Percentiles rank a stretch among this genome's conserved stretches.
Conservation (phyloP, 257 asterid genomes). For the Solanum phureja region DNA sequence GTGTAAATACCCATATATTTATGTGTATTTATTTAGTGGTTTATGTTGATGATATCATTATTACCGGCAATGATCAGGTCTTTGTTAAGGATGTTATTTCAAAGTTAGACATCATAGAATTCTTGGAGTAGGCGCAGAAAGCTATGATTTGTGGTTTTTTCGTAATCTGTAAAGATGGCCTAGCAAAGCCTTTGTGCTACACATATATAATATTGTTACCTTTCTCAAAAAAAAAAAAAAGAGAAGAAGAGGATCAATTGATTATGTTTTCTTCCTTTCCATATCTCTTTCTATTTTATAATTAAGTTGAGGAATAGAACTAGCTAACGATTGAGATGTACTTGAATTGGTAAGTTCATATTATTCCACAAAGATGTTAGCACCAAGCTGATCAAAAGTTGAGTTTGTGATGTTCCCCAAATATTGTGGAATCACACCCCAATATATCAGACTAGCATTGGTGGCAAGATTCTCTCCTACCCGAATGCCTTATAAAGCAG, state of each 20-base stretch:
- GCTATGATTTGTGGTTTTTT: not conserved
- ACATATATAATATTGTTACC: not conserved
- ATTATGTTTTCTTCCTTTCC: not conserved
- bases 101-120: not conserved
- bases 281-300: not conserved
- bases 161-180: not conserved
- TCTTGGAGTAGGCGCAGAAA: not conserved
- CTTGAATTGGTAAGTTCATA: not conserved
- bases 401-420: not conserved
- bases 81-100: not conserved
- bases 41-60: not conserved
- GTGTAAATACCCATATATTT: not conserved
- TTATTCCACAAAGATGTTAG: not conserved
- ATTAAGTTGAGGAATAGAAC: not conserved
- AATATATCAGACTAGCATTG: not conserved
- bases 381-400: not conserved
- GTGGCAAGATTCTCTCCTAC: not conserved
- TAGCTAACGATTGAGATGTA: not conserved
- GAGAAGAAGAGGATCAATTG: not conserved
- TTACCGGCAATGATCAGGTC: not conserved
- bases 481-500: not conserved
- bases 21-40: not conserved
- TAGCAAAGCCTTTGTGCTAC: not conserved
- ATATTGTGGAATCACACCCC: not conserved
- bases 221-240: not conserved